Conservation (phyloP, 1,284 basidiomycete genomes). For the Ceratobasidium sp. region DNA sequence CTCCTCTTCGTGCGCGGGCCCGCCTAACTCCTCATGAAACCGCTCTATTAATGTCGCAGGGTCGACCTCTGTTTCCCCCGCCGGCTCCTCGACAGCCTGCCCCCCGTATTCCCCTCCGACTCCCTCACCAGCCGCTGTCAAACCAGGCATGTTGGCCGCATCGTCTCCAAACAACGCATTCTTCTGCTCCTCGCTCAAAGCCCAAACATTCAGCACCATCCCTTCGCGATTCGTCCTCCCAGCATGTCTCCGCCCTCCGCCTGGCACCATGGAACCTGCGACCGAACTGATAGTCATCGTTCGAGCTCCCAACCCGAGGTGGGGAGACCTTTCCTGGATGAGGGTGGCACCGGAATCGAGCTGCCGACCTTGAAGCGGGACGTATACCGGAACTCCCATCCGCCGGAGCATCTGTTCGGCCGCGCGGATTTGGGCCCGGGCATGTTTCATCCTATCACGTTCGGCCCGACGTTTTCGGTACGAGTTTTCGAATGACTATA, state of each 20-base stretch:
- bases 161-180: constrained; percentile 34
- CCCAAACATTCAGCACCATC: constrained; percentile 42
- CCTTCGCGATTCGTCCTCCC: background rate
- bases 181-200: constrained; percentile 26
- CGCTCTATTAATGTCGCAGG: constrained; percentile 29
- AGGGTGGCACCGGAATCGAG: constrained; percentile 7
- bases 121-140: background rate
- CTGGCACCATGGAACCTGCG: background rate
- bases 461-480: constrained; percentile 67
- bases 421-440: constrained; percentile 63
- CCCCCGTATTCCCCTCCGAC: background rate
- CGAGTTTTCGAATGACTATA: constrained; percentile 66
- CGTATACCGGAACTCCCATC: constrained; percentile 66
- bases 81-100: background rate
- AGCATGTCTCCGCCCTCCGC: constrained; percentile 10
- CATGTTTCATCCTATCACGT: constrained; percentile 58
- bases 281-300: constrained; percentile 15
- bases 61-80: background rate
- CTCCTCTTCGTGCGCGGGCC: constrained; percentile 35
- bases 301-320: constrained; percentile 7
- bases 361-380: constrained; percentile 53
- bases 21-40: constrained; percentile 34
- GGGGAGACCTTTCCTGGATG: background rate
- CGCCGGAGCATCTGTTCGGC: constrained; percentile 70
- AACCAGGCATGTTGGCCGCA: background rate